Conservation (phyloP, 805 yeast genomes). For the Ogataea trehalophila region DNA sequence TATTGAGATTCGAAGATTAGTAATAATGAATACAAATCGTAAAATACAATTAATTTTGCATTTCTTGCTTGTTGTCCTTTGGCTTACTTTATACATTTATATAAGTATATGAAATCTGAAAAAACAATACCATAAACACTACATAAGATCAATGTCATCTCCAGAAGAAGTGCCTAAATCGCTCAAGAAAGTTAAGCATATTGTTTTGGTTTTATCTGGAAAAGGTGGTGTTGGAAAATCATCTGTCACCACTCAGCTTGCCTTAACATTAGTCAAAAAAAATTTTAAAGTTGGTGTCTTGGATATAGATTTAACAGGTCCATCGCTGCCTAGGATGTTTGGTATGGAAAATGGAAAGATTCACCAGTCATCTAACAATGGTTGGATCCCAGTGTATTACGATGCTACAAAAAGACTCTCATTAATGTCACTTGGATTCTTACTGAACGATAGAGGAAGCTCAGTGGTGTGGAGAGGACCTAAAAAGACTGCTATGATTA, state of each 20-base stretch:
- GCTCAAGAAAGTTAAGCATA: conserved; percentile 56
- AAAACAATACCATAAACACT: too few species aligned
- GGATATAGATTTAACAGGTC: conserved; percentile 95
- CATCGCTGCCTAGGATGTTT: conserved; percentile 94
- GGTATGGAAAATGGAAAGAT: conserved; percentile 80
- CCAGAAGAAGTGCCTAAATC: conserved; percentile 25
- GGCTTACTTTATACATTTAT: too few species aligned
- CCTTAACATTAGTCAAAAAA: conserved; percentile 65
- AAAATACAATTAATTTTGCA: too few species aligned
- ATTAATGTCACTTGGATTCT: conserved; percentile 85
- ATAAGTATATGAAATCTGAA: too few species aligned
- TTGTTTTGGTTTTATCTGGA: conserved; percentile 81
- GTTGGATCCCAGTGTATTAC: conserved; percentile 88
- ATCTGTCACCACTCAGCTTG: conserved; percentile 91
- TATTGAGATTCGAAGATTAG: too few species aligned
- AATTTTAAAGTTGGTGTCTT: conserved; percentile 88
- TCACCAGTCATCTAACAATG: conserved; percentile 77
- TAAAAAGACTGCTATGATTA: conserved; percentile 94
- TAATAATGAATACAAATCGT: too few species aligned
- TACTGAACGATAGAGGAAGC: conserved; percentile 77
- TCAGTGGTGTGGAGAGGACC: conserved; percentile 99
- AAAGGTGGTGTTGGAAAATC: conserved; percentile 98
- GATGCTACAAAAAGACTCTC: conserved; percentile 43
- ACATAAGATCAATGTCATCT: conserved; percentile 6
- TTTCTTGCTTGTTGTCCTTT: too few species aligned